phyloP scores from a whole-genome alignment of 805 yeast species.

The Suhomyces sp. region DNA sequence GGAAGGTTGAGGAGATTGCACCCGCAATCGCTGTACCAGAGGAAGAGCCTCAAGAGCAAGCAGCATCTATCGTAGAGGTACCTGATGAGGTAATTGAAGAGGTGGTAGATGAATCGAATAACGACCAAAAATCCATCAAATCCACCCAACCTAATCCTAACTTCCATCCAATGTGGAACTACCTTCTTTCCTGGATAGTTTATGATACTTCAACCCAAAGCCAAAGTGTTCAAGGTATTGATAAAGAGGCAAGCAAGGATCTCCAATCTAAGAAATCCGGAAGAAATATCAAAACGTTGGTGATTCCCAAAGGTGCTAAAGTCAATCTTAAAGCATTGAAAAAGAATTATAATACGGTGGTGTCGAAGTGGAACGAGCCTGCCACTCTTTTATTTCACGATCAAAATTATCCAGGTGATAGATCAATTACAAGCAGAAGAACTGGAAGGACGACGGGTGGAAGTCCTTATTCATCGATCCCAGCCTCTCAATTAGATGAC shows the following conservation, averaged over 20 bases:
- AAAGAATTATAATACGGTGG: conserved; percentile 23
- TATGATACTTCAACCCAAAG: conserved; percentile 18
- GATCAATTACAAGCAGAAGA: neutral
- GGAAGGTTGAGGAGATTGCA: conserved; percentile 6
- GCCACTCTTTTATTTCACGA: conserved; percentile 13
- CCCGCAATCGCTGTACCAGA: conserved; percentile 8
- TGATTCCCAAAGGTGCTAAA: neutral
- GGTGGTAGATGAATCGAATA: no score
- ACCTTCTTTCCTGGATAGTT: conserved; percentile 36
- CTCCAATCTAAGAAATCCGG: conserved; percentile 4
- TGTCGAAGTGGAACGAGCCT: conserved; percentile 33
- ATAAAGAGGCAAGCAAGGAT: conserved; percentile 2
- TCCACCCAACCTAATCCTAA: conserved; percentile 19
- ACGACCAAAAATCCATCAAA: conserved; percentile 1
- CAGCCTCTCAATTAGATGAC: conserved; percentile 5
- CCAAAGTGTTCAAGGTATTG: conserved; percentile 2
- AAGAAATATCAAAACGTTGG: neutral
- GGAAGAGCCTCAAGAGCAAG: neutral
- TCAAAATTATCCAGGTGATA: neutral
- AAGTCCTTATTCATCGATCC: conserved; percentile 1
- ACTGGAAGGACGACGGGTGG: neutral
- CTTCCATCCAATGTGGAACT: conserved; percentile 40
- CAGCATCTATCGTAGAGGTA: conserved; percentile 2
- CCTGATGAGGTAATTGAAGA: conserved; percentile 5
- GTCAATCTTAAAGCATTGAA: conserved; percentile 8